These are phyloP conservation scores for Talaromyces sp. DNA, from an alignment of 2,329 filamentous ascomycete genomes.

Conservation along the genomic window DNA sequence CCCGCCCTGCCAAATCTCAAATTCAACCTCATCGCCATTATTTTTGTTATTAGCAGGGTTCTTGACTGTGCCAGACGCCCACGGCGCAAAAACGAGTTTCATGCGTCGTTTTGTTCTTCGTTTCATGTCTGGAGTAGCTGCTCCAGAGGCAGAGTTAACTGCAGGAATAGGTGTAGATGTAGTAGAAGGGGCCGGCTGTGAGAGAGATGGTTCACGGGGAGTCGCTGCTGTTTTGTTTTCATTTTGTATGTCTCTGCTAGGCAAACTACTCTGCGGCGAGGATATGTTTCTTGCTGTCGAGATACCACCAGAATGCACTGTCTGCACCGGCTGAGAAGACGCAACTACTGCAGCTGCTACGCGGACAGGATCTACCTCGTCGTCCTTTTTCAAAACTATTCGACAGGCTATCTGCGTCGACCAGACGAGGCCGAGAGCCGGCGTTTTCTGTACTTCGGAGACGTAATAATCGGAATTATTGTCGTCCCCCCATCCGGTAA, in stretches of 20 bases:
- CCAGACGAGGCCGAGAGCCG: slow-evolving; percentile 84
- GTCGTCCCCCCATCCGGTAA: slow-evolving; percentile 88
- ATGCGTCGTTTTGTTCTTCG: slow-evolving; percentile 57
- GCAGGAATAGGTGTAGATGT: background rate
- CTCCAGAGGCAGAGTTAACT: background rate
- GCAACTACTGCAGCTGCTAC: background rate
- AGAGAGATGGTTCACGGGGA: background rate
- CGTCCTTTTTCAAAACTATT: slow-evolving; percentile 72
- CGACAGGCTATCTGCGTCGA: slow-evolving; percentile 80
- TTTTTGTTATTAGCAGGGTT: slow-evolving; percentile 27
- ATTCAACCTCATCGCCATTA: slow-evolving; percentile 50
- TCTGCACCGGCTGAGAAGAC: background rate
- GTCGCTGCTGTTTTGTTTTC: background rate
- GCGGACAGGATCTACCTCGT: slow-evolving; percentile 39
- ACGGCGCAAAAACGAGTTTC: slow-evolving; percentile 85
- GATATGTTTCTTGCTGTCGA: background rate
- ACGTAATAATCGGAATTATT: background rate
- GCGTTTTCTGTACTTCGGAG: slow-evolving; percentile 62
- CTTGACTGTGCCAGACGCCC: slow-evolving; percentile 54
- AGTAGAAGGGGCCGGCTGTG: background rate
- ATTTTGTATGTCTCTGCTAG: background rate
- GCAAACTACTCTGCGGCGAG: background rate
- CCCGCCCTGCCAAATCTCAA: slow-evolving; percentile 69
- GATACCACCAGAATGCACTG: background rate
- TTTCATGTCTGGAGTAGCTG: background rate